These are phyloP conservation scores for Artemisia argyi DNA, from an alignment of 129 eudicot genomes.

Conservation along the genomic window DNA sequence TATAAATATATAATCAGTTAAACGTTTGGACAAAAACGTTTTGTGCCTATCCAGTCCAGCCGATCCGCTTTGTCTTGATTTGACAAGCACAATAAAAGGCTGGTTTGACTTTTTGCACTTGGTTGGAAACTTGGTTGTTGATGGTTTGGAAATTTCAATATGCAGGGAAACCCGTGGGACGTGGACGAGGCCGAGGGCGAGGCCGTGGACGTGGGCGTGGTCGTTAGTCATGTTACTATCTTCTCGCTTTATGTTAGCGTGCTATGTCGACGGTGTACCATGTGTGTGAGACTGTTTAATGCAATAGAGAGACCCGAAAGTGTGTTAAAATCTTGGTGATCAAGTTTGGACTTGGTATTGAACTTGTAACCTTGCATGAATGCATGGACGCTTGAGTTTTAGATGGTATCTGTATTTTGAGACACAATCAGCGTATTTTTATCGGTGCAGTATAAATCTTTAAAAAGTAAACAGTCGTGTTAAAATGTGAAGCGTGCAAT, in stretches of 20 bases:
- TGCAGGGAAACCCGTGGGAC: constrained; percentile 69
- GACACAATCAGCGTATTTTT: not conserved
- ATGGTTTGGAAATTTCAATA: not conserved
- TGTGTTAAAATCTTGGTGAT: constrained; percentile 12
- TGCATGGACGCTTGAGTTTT: not conserved
- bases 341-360: not conserved
- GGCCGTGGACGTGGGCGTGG: constrained; percentile 82
- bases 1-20: no score
- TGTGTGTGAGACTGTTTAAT: constrained; percentile 9
- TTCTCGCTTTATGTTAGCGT: constrained; percentile 21
- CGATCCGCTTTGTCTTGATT: not conserved
- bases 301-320: constrained; percentile 2
- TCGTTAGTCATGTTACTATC: constrained; percentile 32
- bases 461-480: not conserved
- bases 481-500: not conserved
- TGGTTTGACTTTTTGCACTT: not conserved
- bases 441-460: not conserved
- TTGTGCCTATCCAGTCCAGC: no score
- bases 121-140: not conserved
- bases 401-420: not conserved
- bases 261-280: constrained; percentile 15
- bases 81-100: not conserved
- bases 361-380: not conserved
- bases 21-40: no score
- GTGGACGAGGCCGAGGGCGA: constrained; percentile 78